Evolutionary conservation across 306 rosid species (phyloP).

Genomic region (Argentina anserina): DNA sequence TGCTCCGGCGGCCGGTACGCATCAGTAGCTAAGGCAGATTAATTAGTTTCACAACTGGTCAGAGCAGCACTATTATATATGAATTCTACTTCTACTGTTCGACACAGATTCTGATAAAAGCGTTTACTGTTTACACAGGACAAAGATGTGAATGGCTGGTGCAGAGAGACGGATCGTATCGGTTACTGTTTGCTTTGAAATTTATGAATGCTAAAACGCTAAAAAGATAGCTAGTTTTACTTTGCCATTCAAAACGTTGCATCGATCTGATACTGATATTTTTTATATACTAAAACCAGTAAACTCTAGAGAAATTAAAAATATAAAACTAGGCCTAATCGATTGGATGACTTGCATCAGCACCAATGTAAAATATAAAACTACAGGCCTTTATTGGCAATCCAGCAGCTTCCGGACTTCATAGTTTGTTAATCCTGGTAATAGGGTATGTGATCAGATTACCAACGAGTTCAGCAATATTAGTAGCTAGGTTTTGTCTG

Average conservation of each 20-base stretch:
- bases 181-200: neutral
- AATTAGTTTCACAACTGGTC: neutral
- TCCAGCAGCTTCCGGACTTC: neutral
- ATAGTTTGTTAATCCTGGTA: neutral
- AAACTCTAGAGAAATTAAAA: neutral
- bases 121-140: neutral
- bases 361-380: no score
- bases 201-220: constrained; percentile 1
- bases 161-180: neutral
- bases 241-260: neutral
- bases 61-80: neutral
- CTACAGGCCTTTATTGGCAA: no score
- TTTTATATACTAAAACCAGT: neutral
- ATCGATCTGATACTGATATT: neutral
- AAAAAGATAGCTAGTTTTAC: neutral
- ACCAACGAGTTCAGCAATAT: neutral
- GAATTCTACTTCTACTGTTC: neutral
- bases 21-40: neutral
- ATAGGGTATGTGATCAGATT: neutral
- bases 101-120: neutral
- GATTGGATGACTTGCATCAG: neutral
- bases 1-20: neutral
- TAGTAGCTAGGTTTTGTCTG: neutral
- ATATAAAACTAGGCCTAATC: neutral
- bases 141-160: neutral